Conservation (phyloP, 2,329 filamentous ascomycete species). For the Ploettnerulaceae sp. region DNA sequence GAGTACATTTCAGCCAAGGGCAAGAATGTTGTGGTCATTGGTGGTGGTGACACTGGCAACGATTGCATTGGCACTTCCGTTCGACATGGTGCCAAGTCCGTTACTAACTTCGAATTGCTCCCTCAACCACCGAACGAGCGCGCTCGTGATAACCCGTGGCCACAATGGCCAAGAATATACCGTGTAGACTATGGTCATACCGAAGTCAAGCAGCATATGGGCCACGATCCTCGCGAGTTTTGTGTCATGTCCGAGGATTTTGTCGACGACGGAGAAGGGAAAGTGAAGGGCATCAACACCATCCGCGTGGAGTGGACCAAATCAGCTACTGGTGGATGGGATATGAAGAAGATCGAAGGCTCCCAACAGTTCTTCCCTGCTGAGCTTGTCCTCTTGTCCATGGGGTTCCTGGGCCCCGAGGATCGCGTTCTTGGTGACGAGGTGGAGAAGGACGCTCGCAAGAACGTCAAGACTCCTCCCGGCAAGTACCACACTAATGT, state of each 20-base stretch:
- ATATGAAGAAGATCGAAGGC: conserved; percentile 96
- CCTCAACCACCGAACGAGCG: conserved; percentile 89
- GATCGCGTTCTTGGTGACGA: conserved; percentile 80
- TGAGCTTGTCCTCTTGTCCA: conserved; percentile 87
- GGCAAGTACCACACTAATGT: conserved; percentile 88
- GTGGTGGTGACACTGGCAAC: conserved; percentile 95
- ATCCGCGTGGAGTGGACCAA: conserved; percentile 95
- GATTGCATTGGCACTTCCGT: conserved; percentile 97
- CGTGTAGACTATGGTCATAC: conserved; percentile 97
- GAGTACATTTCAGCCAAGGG: conserved; percentile 91
- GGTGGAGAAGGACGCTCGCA: conserved; percentile 85
- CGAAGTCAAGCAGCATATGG: conserved; percentile 93
- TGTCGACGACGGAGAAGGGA: conserved; percentile 79
- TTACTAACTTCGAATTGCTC: conserved; percentile 93
- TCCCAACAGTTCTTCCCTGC: conserved; percentile 95
- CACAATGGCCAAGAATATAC: conserved; percentile 96
- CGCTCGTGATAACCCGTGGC: conserved; percentile 93
- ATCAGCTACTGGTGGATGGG: conserved; percentile 84
- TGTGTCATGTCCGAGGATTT: conserved; percentile 99
- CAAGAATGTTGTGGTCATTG: conserved; percentile 95
- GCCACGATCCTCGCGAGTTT: conserved; percentile 92
- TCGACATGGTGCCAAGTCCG: conserved; percentile 90
- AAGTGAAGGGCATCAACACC: conserved; percentile 93
- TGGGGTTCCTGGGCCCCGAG: conserved; percentile 96
- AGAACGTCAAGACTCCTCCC: conserved; percentile 91